Conservation (phyloP, 345 rosid species). For the Limnanthes douglasii region DNA sequence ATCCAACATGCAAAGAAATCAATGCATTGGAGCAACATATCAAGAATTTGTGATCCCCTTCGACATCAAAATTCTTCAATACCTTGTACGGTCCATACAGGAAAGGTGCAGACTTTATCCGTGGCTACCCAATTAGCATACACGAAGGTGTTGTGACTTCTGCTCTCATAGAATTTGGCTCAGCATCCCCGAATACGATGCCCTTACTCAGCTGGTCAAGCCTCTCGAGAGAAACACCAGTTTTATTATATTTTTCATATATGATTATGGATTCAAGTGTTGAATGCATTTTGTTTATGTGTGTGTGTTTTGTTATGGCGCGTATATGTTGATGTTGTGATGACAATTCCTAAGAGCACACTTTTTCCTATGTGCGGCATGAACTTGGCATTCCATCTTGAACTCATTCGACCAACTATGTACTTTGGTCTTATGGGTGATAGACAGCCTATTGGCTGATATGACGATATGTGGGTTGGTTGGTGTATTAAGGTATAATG, state of each 20-base stretch:
- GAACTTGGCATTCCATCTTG: constrained; percentile 17
- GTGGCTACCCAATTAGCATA: constrained; percentile 24
- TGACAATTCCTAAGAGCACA: constrained; percentile 22
- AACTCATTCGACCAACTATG: constrained; percentile 23
- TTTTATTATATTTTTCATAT: background rate
- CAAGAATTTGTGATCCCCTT: constrained; percentile 16
- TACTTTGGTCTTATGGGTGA: too few relatives aligned
- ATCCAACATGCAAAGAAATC: constrained; percentile 18
- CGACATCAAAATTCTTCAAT: constrained; percentile 21
- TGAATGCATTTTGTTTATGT: too few relatives aligned
- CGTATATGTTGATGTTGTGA: constrained; percentile 17
- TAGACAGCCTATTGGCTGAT: constrained; percentile 22
- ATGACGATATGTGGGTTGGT: constrained; percentile 30
- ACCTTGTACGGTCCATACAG: constrained; percentile 21
- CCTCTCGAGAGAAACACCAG: constrained; percentile 24
- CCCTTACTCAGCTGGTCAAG: constrained; percentile 25
- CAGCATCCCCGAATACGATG: constrained; percentile 28
- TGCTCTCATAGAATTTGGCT: constrained; percentile 25
- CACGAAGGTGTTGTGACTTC: constrained; percentile 20
- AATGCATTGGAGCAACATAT: constrained; percentile 22
- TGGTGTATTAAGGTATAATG: constrained; percentile 24
- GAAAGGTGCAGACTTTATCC: constrained; percentile 21
- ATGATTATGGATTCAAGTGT: background rate
- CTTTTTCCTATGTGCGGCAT: constrained; percentile 22
- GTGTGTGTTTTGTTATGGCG: background rate